Evolutionary conservation across 2,329 filamentous ascomycete genomes (phyloP).

Genomic region (Rhexocercosporidium sp.): DNA sequence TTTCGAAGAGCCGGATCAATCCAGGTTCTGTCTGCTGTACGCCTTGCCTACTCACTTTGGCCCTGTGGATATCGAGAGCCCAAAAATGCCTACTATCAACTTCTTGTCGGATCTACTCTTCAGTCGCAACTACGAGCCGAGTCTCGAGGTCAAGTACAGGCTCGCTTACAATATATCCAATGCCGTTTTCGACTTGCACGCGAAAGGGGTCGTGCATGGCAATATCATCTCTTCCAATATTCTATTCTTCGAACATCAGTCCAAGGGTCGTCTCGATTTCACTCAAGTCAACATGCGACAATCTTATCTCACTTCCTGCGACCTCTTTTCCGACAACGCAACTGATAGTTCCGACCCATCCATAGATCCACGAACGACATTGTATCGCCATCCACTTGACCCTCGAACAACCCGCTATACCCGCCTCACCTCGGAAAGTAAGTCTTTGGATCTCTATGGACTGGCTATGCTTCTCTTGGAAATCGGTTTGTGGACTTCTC

Average conservation of each 20-base stretch:
- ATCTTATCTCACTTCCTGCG: slow-evolving; percentile 75
- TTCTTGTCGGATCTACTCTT: slow-evolving; percentile 60
- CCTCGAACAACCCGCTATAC: slow-evolving; percentile 57
- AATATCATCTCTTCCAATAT: slow-evolving; percentile 72
- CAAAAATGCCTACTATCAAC: slow-evolving; percentile 49
- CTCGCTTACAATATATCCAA: slow-evolving; percentile 75
- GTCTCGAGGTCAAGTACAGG: slow-evolving; percentile 76
- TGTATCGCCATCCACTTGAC: slow-evolving; percentile 70
- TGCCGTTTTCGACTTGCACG: slow-evolving; percentile 76
- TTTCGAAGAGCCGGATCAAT: slow-evolving; percentile 74
- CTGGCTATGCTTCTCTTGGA: slow-evolving; percentile 76
- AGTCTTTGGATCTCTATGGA: slow-evolving; percentile 72
- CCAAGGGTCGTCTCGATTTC: slow-evolving; percentile 34
- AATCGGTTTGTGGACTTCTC: slow-evolving; percentile 75
- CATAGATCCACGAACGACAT: slow-evolving; percentile 19
- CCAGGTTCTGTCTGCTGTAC: slow-evolving; percentile 76
- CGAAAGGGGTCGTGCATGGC: slow-evolving; percentile 71
- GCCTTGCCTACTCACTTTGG: slow-evolving; percentile 72
- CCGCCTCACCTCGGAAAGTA: slow-evolving; percentile 58
- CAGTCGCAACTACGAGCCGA: slow-evolving; percentile 61
- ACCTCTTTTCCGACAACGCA: slow-evolving; percentile 63
- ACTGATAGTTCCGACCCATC: slow-evolving; percentile 39
- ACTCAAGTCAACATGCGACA: slow-evolving; percentile 63
- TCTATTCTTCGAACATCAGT: slow-evolving; percentile 59
- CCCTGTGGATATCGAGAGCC: slow-evolving; percentile 57